Evolutionary conservation across 345 rosid species (phyloP).

Genomic region (Litchi chinensis): DNA sequence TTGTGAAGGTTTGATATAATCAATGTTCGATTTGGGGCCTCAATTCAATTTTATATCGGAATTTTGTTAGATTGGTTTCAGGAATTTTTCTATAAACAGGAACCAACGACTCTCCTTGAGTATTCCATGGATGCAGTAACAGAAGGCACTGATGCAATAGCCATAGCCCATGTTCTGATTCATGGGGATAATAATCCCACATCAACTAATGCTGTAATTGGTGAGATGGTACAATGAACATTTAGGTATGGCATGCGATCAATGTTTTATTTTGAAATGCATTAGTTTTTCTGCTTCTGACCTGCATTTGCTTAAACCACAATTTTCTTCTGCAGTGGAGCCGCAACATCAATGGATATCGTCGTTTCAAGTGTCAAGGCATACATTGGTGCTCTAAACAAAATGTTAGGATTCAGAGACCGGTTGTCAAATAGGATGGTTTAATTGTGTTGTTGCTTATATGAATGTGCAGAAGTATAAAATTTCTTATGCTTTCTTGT

Average conservation of each 20-base stretch:
- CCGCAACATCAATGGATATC: conserved; percentile 83
- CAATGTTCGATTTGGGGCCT: neutral
- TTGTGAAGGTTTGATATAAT: conserved; percentile 60
- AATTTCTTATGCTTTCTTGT: neutral
- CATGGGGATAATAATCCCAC: too few species aligned
- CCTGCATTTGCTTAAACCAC: neutral
- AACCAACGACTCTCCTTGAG: conserved; percentile 71
- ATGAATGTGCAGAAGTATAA: too few species aligned
- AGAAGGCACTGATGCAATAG: conserved; percentile 96
- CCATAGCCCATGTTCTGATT: conserved; percentile 77
- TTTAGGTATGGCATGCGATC: too few species aligned
- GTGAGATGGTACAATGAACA: too few species aligned
- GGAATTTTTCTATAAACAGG: conserved; percentile 42
- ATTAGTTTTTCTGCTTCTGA: neutral
- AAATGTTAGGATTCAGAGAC: conserved; percentile 70
- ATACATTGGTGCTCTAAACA: conserved; percentile 80
- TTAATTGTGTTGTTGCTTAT: too few species aligned
- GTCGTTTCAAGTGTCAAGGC: conserved; percentile 94
- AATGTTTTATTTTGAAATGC: neutral
- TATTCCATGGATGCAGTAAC: conserved; percentile 85
- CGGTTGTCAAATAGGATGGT: conserved; percentile 13
- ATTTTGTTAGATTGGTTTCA: neutral
- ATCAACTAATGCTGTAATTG: too few species aligned
- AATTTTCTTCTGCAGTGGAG: conserved; percentile 52
- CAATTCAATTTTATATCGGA: neutral